A percentile compares a stretch with the other conserved stretches of the same genome.
phyloP scores from a whole-genome alignment of 2,329 filamentous ascomycete genomes.

The Erysiphe neolycopersici region DNA sequence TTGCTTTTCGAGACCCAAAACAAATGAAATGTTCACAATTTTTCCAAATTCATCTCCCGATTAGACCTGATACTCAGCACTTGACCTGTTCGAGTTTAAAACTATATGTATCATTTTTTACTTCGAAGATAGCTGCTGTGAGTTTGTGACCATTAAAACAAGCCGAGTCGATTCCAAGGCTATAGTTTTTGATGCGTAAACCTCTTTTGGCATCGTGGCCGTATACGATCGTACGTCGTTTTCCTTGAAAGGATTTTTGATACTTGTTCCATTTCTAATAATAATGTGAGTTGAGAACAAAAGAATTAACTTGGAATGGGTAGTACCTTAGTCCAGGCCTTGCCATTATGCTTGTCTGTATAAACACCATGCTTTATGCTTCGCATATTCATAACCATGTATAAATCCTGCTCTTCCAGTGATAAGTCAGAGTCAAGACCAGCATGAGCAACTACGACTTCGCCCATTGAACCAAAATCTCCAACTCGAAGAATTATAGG shows the following conservation, averaged over 20 bases:
- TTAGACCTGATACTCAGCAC: slow-evolving; percentile 6
- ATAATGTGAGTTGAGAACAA: neutral
- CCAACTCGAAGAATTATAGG: slow-evolving; percentile 59
- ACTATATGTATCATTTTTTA: slow-evolving; percentile 16
- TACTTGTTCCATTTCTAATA: slow-evolving; percentile 26
- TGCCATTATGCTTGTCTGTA: slow-evolving; percentile 9
- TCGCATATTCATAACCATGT: slow-evolving; percentile 79
- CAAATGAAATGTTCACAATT: too few species aligned
- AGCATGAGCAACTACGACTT: slow-evolving; percentile 57
- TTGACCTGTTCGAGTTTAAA: slow-evolving; percentile 11
- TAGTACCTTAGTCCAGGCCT: slow-evolving; percentile 12
- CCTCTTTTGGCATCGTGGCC: slow-evolving; percentile 62
- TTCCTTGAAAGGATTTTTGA: slow-evolving; percentile 16
- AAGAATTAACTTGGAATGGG: neutral
- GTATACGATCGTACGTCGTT: slow-evolving; percentile 47
- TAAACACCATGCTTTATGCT: slow-evolving; percentile 17
- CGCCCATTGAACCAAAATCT: slow-evolving; percentile 28
- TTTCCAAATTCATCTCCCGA: too few species aligned
- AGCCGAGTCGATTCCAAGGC: slow-evolving; percentile 62
- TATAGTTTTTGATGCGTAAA: slow-evolving; percentile 38
- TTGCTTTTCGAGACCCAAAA: too few species aligned
- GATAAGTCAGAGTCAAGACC: slow-evolving; percentile 55
- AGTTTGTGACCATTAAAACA: slow-evolving; percentile 54
- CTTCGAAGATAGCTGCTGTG: slow-evolving; percentile 51
- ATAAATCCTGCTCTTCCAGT: slow-evolving; percentile 45